Evolutionary conservation across 2,329 filamentous ascomycete genomes (phyloP).

Genomic region (Pyricularia grisea): DNA sequence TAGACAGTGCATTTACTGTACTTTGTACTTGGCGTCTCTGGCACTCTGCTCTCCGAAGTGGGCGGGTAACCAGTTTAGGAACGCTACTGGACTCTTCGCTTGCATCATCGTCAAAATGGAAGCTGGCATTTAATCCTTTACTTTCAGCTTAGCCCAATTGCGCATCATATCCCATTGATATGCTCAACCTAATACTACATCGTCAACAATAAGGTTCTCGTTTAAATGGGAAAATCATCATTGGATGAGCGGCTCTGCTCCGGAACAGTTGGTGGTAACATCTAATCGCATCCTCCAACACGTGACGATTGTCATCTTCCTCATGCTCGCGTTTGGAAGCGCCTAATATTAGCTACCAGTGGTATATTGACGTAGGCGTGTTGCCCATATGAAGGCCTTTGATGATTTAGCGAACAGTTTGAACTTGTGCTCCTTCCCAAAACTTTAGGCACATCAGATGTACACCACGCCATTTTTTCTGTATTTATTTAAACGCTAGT

Average conservation of each 20-base stretch:
- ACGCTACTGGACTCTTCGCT: too few species aligned
- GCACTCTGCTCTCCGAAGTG: neutral
- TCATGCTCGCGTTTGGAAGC: neutral
- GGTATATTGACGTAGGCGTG: neutral
- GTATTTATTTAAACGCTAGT: neutral
- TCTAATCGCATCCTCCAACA: neutral
- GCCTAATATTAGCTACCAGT: neutral
- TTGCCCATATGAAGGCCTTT: neutral
- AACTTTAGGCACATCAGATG: neutral
- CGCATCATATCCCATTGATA: neutral
- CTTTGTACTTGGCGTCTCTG: neutral
- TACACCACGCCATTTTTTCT: neutral
- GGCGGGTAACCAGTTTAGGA: too few species aligned
- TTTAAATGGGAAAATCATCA: neutral
- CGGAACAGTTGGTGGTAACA: neutral
- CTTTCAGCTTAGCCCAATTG: neutral
- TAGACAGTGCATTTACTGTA: neutral
- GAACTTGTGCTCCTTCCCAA: neutral
- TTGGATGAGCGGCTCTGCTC: neutral
- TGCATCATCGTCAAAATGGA: neutral
- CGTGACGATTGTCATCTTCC: neutral
- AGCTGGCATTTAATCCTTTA: neutral
- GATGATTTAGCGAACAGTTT: neutral
- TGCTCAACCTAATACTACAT: neutral
- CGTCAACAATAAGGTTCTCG: neutral